Base-by-base conservation (phyloP, 2,329 filamentous ascomycete species). In the Leptodontidium sp. region DNA sequence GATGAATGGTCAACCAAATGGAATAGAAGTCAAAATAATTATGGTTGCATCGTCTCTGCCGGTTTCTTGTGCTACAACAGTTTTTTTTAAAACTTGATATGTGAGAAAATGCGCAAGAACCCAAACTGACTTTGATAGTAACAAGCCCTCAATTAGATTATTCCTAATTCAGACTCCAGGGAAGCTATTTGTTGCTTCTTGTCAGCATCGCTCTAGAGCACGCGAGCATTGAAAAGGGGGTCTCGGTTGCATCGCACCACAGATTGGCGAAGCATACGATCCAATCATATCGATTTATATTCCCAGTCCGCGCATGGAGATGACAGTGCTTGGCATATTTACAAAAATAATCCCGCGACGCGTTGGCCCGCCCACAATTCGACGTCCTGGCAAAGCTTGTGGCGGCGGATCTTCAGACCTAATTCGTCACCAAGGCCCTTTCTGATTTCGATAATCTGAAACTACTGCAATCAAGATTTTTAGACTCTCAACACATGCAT, bases 191-290 rank as follows among this genome's bases (percentile, higher is more conserved):
- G 14, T n/a, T 55, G 26, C 26, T 15, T n/a, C 5, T 7, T 15
- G 17, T 32, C 11, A 32, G 12, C 9, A 9, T 32, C 21, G 12
- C 9, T 6, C 12, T 59, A 5, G 45, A 45, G 35, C 57, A 59
- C 57, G 38, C 57, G 57, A 59, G 57, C 57, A 29, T 3, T 14
- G 26, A 35, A 55, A 17, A 55, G 15, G 26, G 35, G 57, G 47
- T 11, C 35, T 43, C 21, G 57, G 17, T 43, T 26, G 35, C 45
- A 35, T 15, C 24, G 57, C 38, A 58, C 2, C 21, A 40, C 32
- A 58, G 57, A 59, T 59, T 59, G 35, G 57, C 57, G 47, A 50
- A 11, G 47, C 4, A 40, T 40, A 50, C n/a, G 57, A 59, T 45
- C 57, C 57, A 59, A 59, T 59, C 21, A 43, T 45, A 43, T 2